These are phyloP conservation scores for Acidomyces sp. DNA, from an alignment of 495 filamentous ascomycete genomes.

Conservation along the genomic window DNA sequence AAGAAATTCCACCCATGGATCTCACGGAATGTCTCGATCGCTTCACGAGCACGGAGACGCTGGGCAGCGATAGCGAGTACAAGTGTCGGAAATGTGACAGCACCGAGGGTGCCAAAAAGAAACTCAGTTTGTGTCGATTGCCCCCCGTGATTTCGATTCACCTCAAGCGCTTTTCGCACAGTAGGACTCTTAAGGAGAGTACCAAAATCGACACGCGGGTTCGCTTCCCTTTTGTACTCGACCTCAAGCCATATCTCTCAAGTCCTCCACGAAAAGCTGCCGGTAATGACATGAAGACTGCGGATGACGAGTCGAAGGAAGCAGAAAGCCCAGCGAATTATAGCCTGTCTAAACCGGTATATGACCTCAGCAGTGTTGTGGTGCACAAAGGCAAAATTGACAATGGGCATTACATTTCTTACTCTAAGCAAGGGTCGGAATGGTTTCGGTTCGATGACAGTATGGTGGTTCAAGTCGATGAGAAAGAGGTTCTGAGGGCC, in stretches of 20 bases:
- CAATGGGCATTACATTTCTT: conserved; percentile 81
- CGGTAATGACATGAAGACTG: neutral
- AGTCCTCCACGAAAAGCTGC: conserved; percentile 27
- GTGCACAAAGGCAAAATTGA: conserved; percentile 82
- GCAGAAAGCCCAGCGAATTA: conserved; percentile 32
- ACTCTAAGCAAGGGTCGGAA: conserved; percentile 65
- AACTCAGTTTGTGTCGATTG: conserved; percentile 62
- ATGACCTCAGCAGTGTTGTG: conserved; percentile 72
- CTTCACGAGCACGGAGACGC: conserved; percentile 57
- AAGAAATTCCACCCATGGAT: conserved; percentile 16
- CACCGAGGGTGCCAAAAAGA: conserved; percentile 58
- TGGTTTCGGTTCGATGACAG: conserved; percentile 93
- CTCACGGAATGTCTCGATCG: conserved; percentile 68
- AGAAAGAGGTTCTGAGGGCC: conserved; percentile 65
- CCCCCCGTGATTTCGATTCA: conserved; percentile 85
- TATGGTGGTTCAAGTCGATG: conserved; percentile 64
- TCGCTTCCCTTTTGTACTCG: conserved; percentile 69
- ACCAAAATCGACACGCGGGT: conserved; percentile 73
- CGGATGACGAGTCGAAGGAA: conserved; percentile 1
- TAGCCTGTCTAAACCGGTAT: conserved; percentile 31
- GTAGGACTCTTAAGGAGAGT: conserved; percentile 22
- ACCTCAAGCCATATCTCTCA: conserved; percentile 78
- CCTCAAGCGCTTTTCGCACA: conserved; percentile 41
- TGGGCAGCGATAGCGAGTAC: conserved; percentile 50
- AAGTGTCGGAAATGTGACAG: conserved; percentile 64